Evolutionary conservation across 2,329 filamentous ascomycete species (phyloP), one percentile per base, ranked within the genome.

Genomic region (Cyanodermella asteris): DNA sequence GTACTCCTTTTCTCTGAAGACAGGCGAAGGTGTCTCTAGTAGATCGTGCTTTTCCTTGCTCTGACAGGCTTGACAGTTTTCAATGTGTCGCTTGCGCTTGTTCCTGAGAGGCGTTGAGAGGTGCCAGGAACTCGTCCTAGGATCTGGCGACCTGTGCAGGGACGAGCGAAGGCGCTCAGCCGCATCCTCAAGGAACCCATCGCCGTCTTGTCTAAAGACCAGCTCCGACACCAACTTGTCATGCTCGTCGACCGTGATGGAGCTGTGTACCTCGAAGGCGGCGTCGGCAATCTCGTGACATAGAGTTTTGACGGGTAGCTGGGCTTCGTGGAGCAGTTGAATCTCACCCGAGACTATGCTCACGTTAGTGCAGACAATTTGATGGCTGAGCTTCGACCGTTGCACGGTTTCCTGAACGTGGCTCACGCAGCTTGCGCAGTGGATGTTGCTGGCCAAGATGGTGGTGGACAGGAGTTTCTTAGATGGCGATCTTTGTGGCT

Each of bases 31-130:
- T n/a, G 14, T 14, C 13, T 8, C 26, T 18, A 6, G 16, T 25
- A 20, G 12, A 28, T 26, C 7, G 12, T 13, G 15, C 22, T 8
- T 35, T 38, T 7, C 43, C 32, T 57, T 51, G 20, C 45, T 47
- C 28, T 47, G 47, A 40, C 59, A 63, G 15, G 51, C 49, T 32
- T 56, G 49, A 33, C 59, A 63, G 27, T 60, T 61, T 28, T 54
- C 47, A 20, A 62, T 41, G 33, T 63, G 53, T 26, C 41, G 42
- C 16, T 32, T 42, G 11, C 38, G 38, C 35, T 36, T 28, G 25
- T 31, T 34, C 27, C 35, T 28, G 29, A 33, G 33, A 31, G 33
- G 29, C 28, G 18, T 27, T 28, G 23, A 13, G 30, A 12, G 21
- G 34, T 18, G 14, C 18, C 20, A 15, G 18, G 24, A 18, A 21